Conservation (phyloP, 2,329 filamentous ascomycete species). For the Phoma sp. region DNA sequence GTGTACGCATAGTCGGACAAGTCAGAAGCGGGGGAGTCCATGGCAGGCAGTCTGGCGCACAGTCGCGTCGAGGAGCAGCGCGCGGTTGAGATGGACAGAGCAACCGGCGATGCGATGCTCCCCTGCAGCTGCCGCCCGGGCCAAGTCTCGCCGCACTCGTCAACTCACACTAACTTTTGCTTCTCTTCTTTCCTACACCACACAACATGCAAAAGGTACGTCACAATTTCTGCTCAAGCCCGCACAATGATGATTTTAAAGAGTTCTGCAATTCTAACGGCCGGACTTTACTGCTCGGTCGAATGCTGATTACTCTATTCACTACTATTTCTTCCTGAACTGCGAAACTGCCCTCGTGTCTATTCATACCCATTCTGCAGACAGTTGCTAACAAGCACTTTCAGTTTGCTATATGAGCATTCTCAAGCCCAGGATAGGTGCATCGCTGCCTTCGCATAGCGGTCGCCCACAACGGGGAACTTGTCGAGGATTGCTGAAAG, state of each 20-base stretch:
- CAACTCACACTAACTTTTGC: slow-evolving; percentile 5
- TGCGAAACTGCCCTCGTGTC: not conserved
- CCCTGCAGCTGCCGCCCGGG: slow-evolving; percentile 6
- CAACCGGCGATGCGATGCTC: not conserved
- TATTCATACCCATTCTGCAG: not conserved
- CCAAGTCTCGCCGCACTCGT: slow-evolving; percentile 14
- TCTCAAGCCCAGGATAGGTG: slow-evolving; percentile 10
- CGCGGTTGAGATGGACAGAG: not conserved
- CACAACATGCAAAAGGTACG: slow-evolving; percentile 22
- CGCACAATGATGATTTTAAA: slow-evolving; percentile 51
- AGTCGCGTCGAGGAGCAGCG: not conserved
- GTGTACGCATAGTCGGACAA: slow-evolving; percentile 64
- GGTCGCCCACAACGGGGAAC: slow-evolving; percentile 50
- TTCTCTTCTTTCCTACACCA: not conserved
- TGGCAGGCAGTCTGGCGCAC: slow-evolving; percentile 32
- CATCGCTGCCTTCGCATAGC: slow-evolving; percentile 41
- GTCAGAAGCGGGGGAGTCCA: slow-evolving; percentile 64
- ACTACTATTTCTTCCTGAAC: slow-evolving; percentile 58
- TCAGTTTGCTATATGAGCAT: not conserved
- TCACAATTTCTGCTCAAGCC: not conserved
- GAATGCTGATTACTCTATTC: slow-evolving; percentile 53
- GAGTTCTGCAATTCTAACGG: slow-evolving; percentile 60
- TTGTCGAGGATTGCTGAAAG: slow-evolving; percentile 59
- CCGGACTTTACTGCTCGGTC: slow-evolving; percentile 40
- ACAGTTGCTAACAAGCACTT: slow-evolving; percentile 18